Evolutionary conservation across 2,329 filamentous ascomycete genomes (phyloP).

Genomic region (Blumeria graminis): DNA sequence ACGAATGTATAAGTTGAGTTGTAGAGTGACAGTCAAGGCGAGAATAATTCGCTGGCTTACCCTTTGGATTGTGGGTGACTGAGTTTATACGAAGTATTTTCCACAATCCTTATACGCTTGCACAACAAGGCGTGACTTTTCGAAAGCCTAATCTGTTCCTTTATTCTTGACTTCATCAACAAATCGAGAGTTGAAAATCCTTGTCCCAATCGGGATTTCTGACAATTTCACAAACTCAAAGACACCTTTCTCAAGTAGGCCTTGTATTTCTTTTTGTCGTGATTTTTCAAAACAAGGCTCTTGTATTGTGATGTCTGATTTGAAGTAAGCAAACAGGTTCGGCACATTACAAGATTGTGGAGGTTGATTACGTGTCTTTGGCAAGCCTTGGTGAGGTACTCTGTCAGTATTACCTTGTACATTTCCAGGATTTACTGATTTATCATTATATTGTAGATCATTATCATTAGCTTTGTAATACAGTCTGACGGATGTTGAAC

Average conservation of each 20-base stretch:
- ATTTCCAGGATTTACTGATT: neutral
- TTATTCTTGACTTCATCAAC: slow-evolving; percentile 5
- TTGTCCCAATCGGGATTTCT: neutral
- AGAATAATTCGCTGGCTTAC: neutral
- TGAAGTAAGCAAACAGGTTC: neutral
- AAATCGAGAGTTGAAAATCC: slow-evolving; percentile 4
- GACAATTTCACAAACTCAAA: neutral
- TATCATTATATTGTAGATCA: neutral
- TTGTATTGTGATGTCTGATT: neutral
- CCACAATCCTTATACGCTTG: slow-evolving; percentile 5
- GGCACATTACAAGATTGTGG: neutral
- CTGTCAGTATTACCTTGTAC: no score
- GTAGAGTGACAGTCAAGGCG: neutral
- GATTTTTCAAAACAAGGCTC: neutral
- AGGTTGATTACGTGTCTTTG: no score
- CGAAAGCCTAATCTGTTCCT: neutral
- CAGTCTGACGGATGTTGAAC: neutral
- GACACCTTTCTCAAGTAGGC: neutral
- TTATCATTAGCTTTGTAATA: neutral
- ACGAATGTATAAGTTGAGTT: neutral
- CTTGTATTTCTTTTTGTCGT: neutral
- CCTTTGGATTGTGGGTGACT: no score
- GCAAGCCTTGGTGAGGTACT: no score
- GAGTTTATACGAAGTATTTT: no score
- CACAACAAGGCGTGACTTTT: neutral